Base-by-base conservation (phyloP, 164 flowering plant genomes). In the Stephania yunnanensis region DNA sequence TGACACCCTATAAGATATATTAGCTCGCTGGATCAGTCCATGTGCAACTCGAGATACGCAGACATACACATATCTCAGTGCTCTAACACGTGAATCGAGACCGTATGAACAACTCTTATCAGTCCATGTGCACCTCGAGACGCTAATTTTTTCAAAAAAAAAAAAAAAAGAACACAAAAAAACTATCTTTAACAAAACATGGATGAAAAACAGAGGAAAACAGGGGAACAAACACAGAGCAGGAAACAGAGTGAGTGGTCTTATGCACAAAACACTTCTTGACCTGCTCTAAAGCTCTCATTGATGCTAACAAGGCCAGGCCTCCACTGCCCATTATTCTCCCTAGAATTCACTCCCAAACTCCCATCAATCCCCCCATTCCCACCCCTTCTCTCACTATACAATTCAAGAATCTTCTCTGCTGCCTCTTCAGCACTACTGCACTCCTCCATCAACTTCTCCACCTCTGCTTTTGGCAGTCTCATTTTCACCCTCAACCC, bases 391-490 rank as follows among this genome's bases (percentile, higher is more conserved):
- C 19, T 31, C 7, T 63, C 80, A 53, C 83, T 42, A 67, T 83
- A 92, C 45, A 94, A 89, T 7, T 77, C 81, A 82, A 88, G 74
- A 46, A 94, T 87, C 83, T 81, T 94, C 85, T 87, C 86, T 0
- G 94, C 94, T 0, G 85, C 92, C 73, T 94, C 98, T 0, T 84
- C 78, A 20, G 82, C 89, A 71, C 86, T 86, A 48, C 50, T 82
- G 77, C 95, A 87, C 53, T 87, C 91, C 71, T 80, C 81, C 85
- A 90, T 81, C 80, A 90, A 30, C 80, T 74, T 90, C 30, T 83
- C 90, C 75, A 94, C 90, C 73, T 90, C 88, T 2, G 91, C 82
- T 85, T 83, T 90, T 2, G 91, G 95, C 46, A 93, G 76, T 83
- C 89, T 85, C 86, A 93, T 13, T 71, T 66, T 79, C 46, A 87